Evolutionary conservation across 2,329 filamentous ascomycete species (phyloP).

Genomic region (Acrocalymma vagum): DNA sequence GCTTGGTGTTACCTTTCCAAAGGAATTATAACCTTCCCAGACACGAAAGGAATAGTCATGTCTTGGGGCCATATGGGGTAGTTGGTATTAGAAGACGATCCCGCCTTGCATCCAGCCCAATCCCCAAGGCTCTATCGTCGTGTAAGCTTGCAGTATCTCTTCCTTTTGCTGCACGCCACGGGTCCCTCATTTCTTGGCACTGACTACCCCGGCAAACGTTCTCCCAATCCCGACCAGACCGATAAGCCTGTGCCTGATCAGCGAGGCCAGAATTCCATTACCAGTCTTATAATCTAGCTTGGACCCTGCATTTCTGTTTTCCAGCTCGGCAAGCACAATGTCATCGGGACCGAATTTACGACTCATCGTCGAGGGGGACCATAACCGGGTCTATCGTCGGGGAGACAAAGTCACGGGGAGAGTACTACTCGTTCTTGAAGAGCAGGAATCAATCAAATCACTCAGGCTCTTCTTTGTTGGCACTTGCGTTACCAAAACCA

Average conservation of each 20-base stretch:
- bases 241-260: conserved; percentile 37
- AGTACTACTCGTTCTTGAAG: conserved; percentile 35
- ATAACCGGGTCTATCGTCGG: conserved; percentile 34
- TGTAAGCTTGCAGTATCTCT: conserved; percentile 30
- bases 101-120: conserved; percentile 19
- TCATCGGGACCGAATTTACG: conserved; percentile 30
- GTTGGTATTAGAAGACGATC: too few relatives aligned
- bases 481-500: conserved; percentile 41
- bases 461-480: conserved; percentile 42
- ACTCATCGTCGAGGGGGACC: conserved; percentile 41
- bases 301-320: conserved; percentile 38
- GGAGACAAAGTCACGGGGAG: conserved; percentile 45
- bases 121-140: conserved; percentile 21
- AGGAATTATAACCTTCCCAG: too few relatives aligned
- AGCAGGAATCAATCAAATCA: conserved; percentile 35
- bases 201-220: conserved; percentile 38
- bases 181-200: conserved; percentile 39
- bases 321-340: conserved; percentile 28
- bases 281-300: conserved; percentile 29
- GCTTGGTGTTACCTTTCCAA: too few relatives aligned
- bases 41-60: too few relatives aligned
- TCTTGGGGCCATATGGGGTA: too few relatives aligned
- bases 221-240: conserved; percentile 34
- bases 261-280: conserved; percentile 4
- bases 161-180: conserved; percentile 35